Conservation (phyloP, 2,329 filamentous ascomycete genomes). For the Hypoxylon sp. region DNA sequence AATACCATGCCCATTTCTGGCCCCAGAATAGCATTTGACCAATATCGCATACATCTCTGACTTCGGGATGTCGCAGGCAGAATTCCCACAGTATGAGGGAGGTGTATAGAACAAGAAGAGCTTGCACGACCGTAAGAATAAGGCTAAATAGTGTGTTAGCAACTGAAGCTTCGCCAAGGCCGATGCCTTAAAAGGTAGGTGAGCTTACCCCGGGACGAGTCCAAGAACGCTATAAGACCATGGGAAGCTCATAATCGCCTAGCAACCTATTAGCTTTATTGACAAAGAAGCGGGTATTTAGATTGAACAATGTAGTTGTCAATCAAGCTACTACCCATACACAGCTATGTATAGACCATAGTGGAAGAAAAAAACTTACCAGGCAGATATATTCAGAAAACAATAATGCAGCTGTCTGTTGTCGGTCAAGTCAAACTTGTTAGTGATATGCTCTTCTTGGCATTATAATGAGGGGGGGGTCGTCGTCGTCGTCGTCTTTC, state of each 20-base stretch:
- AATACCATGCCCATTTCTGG: conserved; percentile 75
- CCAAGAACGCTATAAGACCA: conserved; percentile 91
- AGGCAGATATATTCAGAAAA: conserved; percentile 97
- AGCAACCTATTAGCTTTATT: conserved; percentile 32
- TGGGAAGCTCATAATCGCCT: conserved; percentile 91
- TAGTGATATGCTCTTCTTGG: conserved; percentile 10
- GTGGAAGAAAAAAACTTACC: too few relatives aligned
- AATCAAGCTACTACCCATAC: too few relatives aligned
- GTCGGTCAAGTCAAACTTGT: conserved; percentile 15
- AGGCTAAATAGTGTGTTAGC: conserved; percentile 53
- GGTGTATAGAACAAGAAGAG: conserved; percentile 83
- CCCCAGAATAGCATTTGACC: conserved; percentile 95
- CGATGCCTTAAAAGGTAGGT: conserved; percentile 22
- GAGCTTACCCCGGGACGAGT: conserved; percentile 74
- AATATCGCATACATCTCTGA: conserved; percentile 92
- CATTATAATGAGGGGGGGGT: not conserved
- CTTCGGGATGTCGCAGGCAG: conserved; percentile 87
- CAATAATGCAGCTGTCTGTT: conserved; percentile 81
- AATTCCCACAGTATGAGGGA: conserved; percentile 67
- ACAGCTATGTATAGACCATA: too few relatives aligned
- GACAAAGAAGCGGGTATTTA: too few relatives aligned
- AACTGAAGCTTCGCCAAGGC: conserved; percentile 22
- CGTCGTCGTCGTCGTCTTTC: conserved; percentile 20
- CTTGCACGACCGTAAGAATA: conserved; percentile 82
- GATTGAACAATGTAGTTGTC: too few relatives aligned